Evolutionary conservation across 345 rosid species (phyloP).

Genomic region (Populus euphratica): DNA sequence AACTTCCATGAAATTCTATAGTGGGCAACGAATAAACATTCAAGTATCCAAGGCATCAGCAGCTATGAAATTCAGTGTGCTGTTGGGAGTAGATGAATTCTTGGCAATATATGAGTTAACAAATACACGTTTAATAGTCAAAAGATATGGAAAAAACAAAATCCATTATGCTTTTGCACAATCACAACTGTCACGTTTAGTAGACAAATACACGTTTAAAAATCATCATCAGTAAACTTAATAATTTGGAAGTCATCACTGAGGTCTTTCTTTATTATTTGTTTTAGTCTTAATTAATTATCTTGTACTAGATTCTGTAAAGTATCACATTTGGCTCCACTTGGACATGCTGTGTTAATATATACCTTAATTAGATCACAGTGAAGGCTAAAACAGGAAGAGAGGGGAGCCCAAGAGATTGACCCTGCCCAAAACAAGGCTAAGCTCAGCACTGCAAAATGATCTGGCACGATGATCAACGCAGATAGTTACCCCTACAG

Average conservation of each 20-base stretch:
- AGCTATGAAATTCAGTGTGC: not conserved
- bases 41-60: not conserved
- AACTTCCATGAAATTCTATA: not conserved
- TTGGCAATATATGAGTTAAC: too few relatives aligned
- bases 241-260: not conserved
- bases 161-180: too few relatives aligned
- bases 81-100: too few relatives aligned
- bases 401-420: not conserved
- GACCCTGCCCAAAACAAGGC: not conserved
- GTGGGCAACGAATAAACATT: not conserved
- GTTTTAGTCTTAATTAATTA: not conserved
- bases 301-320: too few relatives aligned
- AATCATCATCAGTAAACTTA: not conserved
- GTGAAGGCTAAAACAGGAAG: not conserved
- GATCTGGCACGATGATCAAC: conserved; percentile 15
- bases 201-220: not conserved
- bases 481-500: not conserved
- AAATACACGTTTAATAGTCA: too few relatives aligned
- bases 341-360: not conserved
- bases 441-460: not conserved
- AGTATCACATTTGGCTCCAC: not conserved
- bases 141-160: too few relatives aligned
- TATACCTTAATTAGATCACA: not conserved
- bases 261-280: not conserved
- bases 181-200: too few relatives aligned